These are phyloP conservation scores for Colletotrichum cordylinicola DNA, from an alignment of 2,329 filamentous ascomycete species.

Conservation along the genomic window DNA sequence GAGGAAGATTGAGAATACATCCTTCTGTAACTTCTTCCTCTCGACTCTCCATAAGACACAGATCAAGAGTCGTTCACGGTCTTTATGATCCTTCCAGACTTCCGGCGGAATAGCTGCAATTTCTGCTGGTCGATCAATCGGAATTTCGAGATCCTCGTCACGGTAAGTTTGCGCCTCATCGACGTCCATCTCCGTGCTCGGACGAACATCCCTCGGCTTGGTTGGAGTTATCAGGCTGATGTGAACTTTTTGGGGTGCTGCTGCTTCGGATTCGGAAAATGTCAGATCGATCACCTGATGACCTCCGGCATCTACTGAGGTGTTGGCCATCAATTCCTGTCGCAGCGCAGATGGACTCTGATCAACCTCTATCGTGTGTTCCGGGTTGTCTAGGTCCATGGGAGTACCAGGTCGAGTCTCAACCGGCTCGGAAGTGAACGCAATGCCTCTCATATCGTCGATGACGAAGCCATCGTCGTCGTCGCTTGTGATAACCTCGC, in stretches of 20 bases:
- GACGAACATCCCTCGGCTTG: background rate
- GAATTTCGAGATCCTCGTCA: slow-evolving; percentile 4
- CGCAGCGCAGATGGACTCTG: background rate
- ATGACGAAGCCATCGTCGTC: slow-evolving; percentile 58
- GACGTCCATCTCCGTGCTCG: background rate
- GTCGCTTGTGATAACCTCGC: slow-evolving; percentile 57
- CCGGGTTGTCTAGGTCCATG: slow-evolving; percentile 4
- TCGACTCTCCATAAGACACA: slow-evolving; percentile 30
- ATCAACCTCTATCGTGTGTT: background rate
- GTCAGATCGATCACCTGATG: slow-evolving; percentile 17
- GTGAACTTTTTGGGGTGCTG: background rate
- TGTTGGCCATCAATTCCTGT: background rate
- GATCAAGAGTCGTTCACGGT: slow-evolving; percentile 32
- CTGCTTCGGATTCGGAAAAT: slow-evolving; percentile 4
- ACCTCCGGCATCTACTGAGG: background rate
- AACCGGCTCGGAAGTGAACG: background rate
- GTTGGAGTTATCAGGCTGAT: slow-evolving; percentile 17
- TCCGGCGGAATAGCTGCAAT: slow-evolving; percentile 12
- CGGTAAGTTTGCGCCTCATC: background rate
- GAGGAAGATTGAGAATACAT: slow-evolving; percentile 29
- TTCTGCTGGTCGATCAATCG: slow-evolving; percentile 6
- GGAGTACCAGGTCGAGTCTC: background rate
- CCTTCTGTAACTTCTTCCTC: slow-evolving; percentile 22
- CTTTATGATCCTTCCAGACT: slow-evolving; percentile 26
- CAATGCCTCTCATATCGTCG: slow-evolving; percentile 24